These are phyloP conservation scores for Tricholoma flavovirens DNA, from an alignment of 768 basidiomycete species.

Conservation along the genomic window DNA sequence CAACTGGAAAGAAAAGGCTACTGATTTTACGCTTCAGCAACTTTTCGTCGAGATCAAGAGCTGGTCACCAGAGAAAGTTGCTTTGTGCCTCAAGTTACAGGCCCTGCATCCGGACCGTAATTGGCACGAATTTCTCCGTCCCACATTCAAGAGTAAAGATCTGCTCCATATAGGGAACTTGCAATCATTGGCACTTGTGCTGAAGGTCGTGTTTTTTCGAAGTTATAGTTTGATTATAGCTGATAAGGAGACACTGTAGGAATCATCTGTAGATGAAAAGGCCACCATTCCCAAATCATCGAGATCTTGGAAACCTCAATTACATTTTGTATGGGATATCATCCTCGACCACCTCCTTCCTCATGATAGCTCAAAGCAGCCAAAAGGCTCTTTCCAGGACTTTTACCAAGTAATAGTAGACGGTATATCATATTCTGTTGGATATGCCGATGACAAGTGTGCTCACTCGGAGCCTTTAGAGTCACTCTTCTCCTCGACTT, in stretches of 20 bases:
- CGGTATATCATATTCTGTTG: slow-evolving; percentile 43
- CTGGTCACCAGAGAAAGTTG: slow-evolving; percentile 91
- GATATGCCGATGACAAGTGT: background rate
- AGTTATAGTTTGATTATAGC: background rate
- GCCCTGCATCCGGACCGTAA: slow-evolving; percentile 49
- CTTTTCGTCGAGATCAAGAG: slow-evolving; percentile 48
- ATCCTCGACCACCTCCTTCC: slow-evolving; percentile 74
- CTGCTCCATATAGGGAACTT: slow-evolving; percentile 72
- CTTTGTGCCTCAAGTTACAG: slow-evolving; percentile 70
- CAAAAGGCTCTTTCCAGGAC: slow-evolving; percentile 73
- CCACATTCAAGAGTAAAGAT: slow-evolving; percentile 72
- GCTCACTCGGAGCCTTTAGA: slow-evolving; percentile 42
- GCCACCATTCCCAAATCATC: slow-evolving; percentile 44
- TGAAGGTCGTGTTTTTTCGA: slow-evolving; percentile 57
- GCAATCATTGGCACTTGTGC: slow-evolving; percentile 60
- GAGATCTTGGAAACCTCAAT: slow-evolving; percentile 79
- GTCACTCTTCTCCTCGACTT: slow-evolving; percentile 76
- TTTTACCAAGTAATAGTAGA: slow-evolving; percentile 92
- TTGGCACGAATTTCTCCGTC: slow-evolving; percentile 61
- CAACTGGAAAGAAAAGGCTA: slow-evolving; percentile 66
- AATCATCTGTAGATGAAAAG: slow-evolving; percentile 52
- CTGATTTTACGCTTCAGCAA: slow-evolving; percentile 41
- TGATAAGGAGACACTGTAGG: slow-evolving; percentile 31
- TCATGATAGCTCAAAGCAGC: slow-evolving; percentile 27
- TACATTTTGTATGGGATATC: slow-evolving; percentile 89